phyloP scores from a whole-genome alignment of 108 stramenopile species.

The Cylindrotheca fusiformis region DNA sequence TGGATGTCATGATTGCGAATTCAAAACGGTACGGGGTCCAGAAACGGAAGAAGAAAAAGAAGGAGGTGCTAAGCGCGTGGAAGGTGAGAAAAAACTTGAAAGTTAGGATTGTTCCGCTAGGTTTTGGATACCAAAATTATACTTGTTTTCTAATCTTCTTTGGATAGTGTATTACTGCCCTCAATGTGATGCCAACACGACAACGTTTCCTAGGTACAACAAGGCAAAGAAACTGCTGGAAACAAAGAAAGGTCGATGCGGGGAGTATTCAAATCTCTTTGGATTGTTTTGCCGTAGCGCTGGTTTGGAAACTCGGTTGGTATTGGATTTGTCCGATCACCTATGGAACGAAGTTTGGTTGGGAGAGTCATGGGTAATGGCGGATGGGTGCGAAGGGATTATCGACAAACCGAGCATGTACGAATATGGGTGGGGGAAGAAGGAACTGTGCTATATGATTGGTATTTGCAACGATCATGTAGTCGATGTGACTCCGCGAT shows the following conservation, averaged over 20 bases:
- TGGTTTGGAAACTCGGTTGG: conserved; percentile 92
- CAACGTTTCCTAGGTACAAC: conserved; percentile 94
- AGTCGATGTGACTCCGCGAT: conserved; percentile 90
- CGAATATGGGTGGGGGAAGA: conserved; percentile 97
- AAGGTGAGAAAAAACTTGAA: conserved; percentile 31
- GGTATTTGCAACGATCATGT: conserved; percentile 62
- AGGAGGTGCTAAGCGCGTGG: conserved; percentile 63
- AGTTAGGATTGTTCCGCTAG: too few species aligned
- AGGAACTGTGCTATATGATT: conserved; percentile 76
- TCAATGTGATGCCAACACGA: conserved; percentile 56
- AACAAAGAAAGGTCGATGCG: conserved; percentile 88
- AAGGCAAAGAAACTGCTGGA: conserved; percentile 76
- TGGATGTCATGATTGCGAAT: conserved; percentile 47
- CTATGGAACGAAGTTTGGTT: conserved; percentile 94
- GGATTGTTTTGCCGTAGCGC: conserved; percentile 78
- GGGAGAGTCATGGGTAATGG: conserved; percentile 77
- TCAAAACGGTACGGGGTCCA: conserved; percentile 56
- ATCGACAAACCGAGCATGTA: conserved; percentile 95
- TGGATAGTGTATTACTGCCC: conserved; percentile 60
- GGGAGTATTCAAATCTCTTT: conserved; percentile 98
- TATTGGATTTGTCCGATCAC: conserved; percentile 96
- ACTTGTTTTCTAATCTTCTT: too few species aligned
- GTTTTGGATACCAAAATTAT: too few species aligned
- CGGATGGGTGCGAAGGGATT: conserved; percentile 93
- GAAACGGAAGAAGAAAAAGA: conserved; percentile 54